phyloP scores from a whole-genome alignment of 1,284 basidiomycete species.

The Cryptococcus sp. region DNA sequence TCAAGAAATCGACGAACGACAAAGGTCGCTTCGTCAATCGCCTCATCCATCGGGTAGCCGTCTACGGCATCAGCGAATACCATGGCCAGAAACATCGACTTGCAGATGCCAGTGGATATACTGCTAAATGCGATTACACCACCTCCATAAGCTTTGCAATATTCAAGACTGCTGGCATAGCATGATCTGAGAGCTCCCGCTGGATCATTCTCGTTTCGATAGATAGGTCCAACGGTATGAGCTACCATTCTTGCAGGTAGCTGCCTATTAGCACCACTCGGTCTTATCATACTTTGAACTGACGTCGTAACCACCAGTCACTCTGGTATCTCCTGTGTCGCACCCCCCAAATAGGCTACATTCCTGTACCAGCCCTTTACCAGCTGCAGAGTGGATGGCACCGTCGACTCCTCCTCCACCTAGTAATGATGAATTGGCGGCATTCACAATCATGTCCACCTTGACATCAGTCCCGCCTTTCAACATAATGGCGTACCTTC shows the following conservation, averaged over 20 bases:
- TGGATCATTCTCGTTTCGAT: slow-evolving; percentile 53
- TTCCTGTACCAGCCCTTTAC: slow-evolving; percentile 65
- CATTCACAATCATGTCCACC: slow-evolving; percentile 80
- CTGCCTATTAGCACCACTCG: slow-evolving; percentile 3
- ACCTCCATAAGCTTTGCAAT: slow-evolving; percentile 60
- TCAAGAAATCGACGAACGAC: slow-evolving; percentile 35
- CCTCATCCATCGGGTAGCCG: slow-evolving; percentile 46
- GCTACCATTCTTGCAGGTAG: slow-evolving; percentile 65
- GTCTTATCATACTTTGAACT: slow-evolving; percentile 7
- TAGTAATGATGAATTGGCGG: slow-evolving; percentile 70
- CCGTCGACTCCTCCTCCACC: slow-evolving; percentile 56
- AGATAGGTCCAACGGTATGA: slow-evolving; percentile 87
- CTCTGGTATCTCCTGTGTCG: slow-evolving; percentile 63
- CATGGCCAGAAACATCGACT: slow-evolving; percentile 14
- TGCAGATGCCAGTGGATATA: slow-evolving; percentile 41
- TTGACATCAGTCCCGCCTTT: slow-evolving; percentile 6
- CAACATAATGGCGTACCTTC: slow-evolving; percentile 18
- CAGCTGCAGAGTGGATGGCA: slow-evolving; percentile 71
- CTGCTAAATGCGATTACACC: slow-evolving; percentile 59
- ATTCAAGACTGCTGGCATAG: slow-evolving; percentile 62
- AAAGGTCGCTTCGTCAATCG: slow-evolving; percentile 38
- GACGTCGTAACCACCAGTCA: slow-evolving; percentile 43
- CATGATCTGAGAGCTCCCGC: slow-evolving; percentile 64
- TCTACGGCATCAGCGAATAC: slow-evolving; percentile 22
- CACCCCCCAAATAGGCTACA: slow-evolving; percentile 68